These are phyloP conservation scores for Apiospora hydei DNA, from an alignment of 2,329 filamentous ascomycete genomes.

Conservation along the genomic window DNA sequence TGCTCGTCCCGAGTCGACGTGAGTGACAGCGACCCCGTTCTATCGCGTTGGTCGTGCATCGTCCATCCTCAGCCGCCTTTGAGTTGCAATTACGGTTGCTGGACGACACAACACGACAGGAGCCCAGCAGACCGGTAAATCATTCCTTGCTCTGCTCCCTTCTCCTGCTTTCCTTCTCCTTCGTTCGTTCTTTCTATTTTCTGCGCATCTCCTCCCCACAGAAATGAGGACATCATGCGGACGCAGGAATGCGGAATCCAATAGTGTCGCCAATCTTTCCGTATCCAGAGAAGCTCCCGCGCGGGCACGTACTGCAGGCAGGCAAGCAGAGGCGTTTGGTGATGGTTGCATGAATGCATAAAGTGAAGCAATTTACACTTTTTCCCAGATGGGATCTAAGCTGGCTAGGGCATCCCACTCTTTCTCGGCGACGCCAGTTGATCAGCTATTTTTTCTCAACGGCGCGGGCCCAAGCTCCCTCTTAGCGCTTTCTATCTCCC, in stretches of 20 bases:
- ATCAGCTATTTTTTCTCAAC: conserved; percentile 10
- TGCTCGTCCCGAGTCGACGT: not conserved
- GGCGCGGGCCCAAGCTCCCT: conserved; percentile 13
- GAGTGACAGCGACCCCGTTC: conserved; percentile 11
- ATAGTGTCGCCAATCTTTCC: conserved; percentile 16
- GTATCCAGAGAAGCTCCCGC: not conserved
- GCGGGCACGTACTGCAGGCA: conserved; percentile 10
- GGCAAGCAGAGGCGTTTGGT: not conserved
- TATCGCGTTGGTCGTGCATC: conserved; percentile 8
- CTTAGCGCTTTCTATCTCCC: not conserved
- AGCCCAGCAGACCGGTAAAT: not conserved
- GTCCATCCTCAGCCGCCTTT: not conserved
- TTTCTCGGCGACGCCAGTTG: conserved; percentile 19
- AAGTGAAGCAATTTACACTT: conserved; percentile 24
- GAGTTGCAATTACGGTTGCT: not conserved
- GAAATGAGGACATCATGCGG: not conserved
- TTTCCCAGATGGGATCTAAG: conserved; percentile 14
- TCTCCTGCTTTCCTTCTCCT: not conserved
- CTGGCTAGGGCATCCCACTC: conserved; percentile 4
- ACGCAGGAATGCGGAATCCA: not conserved
- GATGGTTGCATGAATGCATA: conserved; percentile 17
- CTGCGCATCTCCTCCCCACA: not conserved
- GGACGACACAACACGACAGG: not conserved
- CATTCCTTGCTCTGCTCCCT: not conserved
- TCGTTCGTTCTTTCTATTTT: not conserved